A percentile compares a stretch with the other conserved stretches of the same genome.
Evolutionary conservation across 768 basidiomycete genomes (phyloP).

Genomic region (Cystofilobasidium macerans): DNA sequence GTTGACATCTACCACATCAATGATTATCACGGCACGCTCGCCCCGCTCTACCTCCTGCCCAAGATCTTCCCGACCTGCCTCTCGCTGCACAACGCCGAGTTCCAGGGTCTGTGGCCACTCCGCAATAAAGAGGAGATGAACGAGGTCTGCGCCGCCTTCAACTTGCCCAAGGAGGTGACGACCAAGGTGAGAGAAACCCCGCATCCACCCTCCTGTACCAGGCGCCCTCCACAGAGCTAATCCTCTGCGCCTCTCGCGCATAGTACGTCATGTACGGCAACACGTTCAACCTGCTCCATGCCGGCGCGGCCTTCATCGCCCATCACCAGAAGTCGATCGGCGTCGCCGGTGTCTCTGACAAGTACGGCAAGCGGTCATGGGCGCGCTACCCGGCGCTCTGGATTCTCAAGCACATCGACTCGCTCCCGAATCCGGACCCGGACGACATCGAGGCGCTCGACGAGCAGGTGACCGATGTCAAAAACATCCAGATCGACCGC

Average conservation of each 20-base stretch:
- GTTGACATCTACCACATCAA: conserved; percentile 53
- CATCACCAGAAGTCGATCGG: conserved; percentile 84
- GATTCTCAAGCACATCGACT: conserved; percentile 92
- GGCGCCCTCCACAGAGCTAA: no score
- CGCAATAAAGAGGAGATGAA: conserved; percentile 52
- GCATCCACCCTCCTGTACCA: no score
- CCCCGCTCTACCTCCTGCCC: conserved; percentile 78
- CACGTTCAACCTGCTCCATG: conserved; percentile 90
- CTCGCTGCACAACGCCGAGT: conserved; percentile 92
- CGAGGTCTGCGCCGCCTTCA: conserved; percentile 95
- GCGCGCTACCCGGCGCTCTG: conserved; percentile 91
- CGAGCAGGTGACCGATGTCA: conserved; percentile 58
- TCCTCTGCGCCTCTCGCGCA: neutral
- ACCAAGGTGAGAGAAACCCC: conserved; percentile 60
- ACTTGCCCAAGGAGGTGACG: conserved; percentile 90
- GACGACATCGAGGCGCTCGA: conserved; percentile 88
- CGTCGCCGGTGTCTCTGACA: conserved; percentile 94
- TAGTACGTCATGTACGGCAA: conserved; percentile 90
- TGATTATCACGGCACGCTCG: conserved; percentile 83
- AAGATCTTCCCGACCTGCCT: conserved; percentile 81
- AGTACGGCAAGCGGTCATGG: conserved; percentile 94
- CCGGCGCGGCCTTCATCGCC: conserved; percentile 83
- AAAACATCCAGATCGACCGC: conserved; percentile 64
- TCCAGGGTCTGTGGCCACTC: conserved; percentile 75
- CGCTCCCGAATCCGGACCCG: conserved; percentile 82